A percentile compares a stretch with the other conserved stretches of the same genome.
phyloP scores from a whole-genome alignment of 306 rosid genomes.

The Dryas drummondii region DNA sequence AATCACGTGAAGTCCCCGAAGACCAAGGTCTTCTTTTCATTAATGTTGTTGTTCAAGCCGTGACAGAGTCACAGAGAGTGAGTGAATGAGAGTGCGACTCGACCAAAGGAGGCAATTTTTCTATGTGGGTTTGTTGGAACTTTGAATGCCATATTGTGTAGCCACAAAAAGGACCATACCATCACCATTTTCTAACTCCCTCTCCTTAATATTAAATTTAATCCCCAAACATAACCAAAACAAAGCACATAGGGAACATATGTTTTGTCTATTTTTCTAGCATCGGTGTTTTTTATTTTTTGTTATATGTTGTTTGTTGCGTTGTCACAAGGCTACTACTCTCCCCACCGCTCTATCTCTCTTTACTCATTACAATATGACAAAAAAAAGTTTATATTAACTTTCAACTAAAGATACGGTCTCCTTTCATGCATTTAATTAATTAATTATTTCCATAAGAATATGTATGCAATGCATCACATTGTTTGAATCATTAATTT shows the following conservation, averaged over 20 bases:
- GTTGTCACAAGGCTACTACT: no score
- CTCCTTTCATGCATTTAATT: no score
- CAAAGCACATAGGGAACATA: constrained; percentile 36
- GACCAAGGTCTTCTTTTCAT: background rate
- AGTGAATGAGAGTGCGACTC: constrained; percentile 9
- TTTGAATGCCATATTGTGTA: constrained; percentile 4
- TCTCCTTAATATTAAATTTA: background rate
- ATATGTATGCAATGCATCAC: no score
- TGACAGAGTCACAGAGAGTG: background rate
- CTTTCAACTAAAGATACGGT: constrained; percentile 9
- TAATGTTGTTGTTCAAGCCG: background rate
- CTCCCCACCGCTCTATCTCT: background rate
- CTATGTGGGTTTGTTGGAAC: constrained; percentile 25
- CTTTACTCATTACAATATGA: background rate
- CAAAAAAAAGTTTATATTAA: background rate
- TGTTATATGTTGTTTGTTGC: background rate
- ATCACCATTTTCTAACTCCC: background rate
- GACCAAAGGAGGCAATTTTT: constrained; percentile 30
- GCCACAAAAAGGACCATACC: constrained; percentile 18
- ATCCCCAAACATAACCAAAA: constrained; percentile 22
- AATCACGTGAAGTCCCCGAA: constrained; percentile 34
- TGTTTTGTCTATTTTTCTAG: background rate
- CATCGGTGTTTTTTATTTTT: background rate
- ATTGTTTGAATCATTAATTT: no score
- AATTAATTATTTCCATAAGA: no score